Base-by-base conservation (phyloP, 2,329 filamentous ascomycete species). In the Sordariomycetes sp. region DNA sequence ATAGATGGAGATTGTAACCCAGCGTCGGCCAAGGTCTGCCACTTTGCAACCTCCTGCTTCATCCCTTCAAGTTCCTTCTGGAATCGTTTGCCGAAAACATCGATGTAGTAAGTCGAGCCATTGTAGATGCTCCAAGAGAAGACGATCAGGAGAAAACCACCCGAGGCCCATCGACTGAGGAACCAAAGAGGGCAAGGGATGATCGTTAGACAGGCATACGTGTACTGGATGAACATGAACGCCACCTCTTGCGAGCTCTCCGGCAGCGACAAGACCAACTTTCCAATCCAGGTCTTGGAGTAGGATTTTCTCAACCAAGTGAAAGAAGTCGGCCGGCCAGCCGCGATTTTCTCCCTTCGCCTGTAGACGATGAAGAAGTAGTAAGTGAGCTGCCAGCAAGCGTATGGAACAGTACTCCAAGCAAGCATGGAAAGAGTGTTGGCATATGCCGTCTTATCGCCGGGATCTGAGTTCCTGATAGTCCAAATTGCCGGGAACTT, bases 111-210 rank as follows among this genome's bases (percentile, higher is more conserved):
- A 1, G 88, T 96, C 14, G 92, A 86, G 21, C 92, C 92, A 47
- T 98, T 98, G 64, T 95, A 93, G 36, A 95, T 82, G 46, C 86
- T 93, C 87, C 88, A 95, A 28, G 77, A 70, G 51, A 98, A 96
- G n/a, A 98, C 79, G 3, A 75, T 62, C 35, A 81, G 67, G 30
- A 98, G 67, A 59, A 95, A 98, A 0, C 56, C 45, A 3, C 80
- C 77, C 26, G 84, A 92, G 1, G 85, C 80, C 71, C 79, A 86
- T 29, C 81, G 77, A 52, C 80, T 92, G 68, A 84, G 83, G 59
- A 98, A 95, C 90, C 92, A 98, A 7, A 98, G 49, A 0, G 90
- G 87, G 45, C 88, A 96, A 0, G 92, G 92, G 6, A 94, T 64
- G 82, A 98, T 96, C 8, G 92, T 98, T 31, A 90, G 61, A 6